Base-by-base conservation (phyloP, 805 yeast species). In the Candida hispaniensis region DNA sequence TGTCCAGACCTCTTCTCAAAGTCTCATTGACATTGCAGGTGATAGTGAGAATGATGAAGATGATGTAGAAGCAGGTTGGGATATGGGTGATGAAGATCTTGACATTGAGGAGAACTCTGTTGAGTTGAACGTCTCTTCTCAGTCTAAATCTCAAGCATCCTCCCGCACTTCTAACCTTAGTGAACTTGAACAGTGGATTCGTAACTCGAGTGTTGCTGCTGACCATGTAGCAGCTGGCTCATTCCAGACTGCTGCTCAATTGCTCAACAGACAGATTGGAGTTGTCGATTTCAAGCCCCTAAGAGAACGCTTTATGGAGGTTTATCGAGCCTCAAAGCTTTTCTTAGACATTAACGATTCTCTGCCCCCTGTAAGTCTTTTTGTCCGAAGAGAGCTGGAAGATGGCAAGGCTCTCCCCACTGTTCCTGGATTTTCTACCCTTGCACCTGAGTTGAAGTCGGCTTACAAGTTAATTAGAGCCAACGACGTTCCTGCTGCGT, bases 151-250 rank as follows among this genome's bases (percentile, higher is more conserved):
- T 13, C 43, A 47, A 18, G 22, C 28, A 6, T 45, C 50, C 8
- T 44, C 26, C 11, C 19, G 39, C 17, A 58, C 51, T 14, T 54
- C 60, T 42, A 66, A 55, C 40, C 67, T 66, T 10, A 69, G 70
- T 16, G 94, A 86, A 54, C 59, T 74, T 18, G 75, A 76, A 4
- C 58, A 59, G 40, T 93, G 99, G 98, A 69, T 81, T 18, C 78
- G 88, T 46, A 82, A 79, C 58, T 80, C 94, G 11, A 79, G 78
- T 44, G 70, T 86, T 39, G 83, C 96, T 4, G 96, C 94, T 18
- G 83, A 82, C 16, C 81, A 83, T 48, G 85, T 79, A 50, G 96
- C 98, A 2, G 85, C 95, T 2, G 99, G 99, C 48, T 80, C 93
- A 4, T 88, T 88, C 54, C 96, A 85, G 46, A 79, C 88, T 36